A percentile compares a stretch with the other conserved stretches of the same genome.
These are phyloP conservation scores for Gonium pectorale DNA, from an alignment of 139 green algal genomes.

Conservation along the genomic window DNA sequence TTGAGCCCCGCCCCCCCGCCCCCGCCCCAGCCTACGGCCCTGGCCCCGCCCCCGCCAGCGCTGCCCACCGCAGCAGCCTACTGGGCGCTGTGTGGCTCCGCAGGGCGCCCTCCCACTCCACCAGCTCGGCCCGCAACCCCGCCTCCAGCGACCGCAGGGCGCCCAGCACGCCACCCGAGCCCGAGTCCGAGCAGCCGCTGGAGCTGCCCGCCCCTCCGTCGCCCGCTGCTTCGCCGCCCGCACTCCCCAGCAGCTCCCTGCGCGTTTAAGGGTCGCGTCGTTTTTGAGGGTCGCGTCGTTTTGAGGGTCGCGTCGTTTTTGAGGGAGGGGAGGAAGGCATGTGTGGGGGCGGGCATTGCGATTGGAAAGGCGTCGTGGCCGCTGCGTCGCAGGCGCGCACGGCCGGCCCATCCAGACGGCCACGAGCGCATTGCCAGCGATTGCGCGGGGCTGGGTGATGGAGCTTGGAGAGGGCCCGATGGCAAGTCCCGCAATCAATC, in stretches of 20 bases:
- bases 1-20: too few species aligned
- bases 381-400: too few species aligned
- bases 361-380: too few species aligned
- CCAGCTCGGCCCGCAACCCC: conserved; percentile 48
- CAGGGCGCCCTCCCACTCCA: conserved; percentile 55
- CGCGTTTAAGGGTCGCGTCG: neutral
- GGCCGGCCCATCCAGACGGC: too few species aligned
- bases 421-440: too few species aligned
- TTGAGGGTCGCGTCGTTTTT: neutral
- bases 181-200: neutral
- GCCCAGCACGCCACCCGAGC: neutral
- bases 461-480: neutral
- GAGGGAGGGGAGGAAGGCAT: neutral
- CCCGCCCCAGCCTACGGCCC: neutral
- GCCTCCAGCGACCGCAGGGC: conserved; percentile 1
- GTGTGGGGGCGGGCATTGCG: too few species aligned
- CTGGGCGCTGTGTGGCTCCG: conserved; percentile 53
- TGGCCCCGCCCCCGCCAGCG: neutral
- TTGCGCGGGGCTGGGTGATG: neutral
- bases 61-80: conserved; percentile 68
- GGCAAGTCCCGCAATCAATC: neutral
- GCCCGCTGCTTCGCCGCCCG: neutral
- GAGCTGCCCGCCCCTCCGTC: too few species aligned
- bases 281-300: neutral
- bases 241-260: neutral